A percentile compares a stretch with the other conserved stretches of the same genome.
These are phyloP conservation scores for Aspergillus transmontanensis DNA, from an alignment of 2,329 filamentous ascomycete genomes.

Conservation along the genomic window DNA sequence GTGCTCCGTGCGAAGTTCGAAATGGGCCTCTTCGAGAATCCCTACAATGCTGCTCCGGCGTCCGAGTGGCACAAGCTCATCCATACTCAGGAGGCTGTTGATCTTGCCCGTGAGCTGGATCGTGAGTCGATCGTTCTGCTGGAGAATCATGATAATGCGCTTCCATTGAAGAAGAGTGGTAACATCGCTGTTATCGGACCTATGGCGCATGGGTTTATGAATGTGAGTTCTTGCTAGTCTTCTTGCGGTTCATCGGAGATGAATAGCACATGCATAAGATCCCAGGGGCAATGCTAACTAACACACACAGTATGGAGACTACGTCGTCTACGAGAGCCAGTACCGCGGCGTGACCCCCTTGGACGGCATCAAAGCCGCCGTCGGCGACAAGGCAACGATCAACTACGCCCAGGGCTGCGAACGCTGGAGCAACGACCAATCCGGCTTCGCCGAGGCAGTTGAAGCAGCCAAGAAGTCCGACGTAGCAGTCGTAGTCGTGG, in stretches of 20 bases:
- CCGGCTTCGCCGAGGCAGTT: conserved; percentile 68
- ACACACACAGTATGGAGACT: conserved; percentile 66
- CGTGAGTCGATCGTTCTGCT: conserved; percentile 64
- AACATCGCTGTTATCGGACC: conserved; percentile 73
- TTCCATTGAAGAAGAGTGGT: conserved; percentile 64
- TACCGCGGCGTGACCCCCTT: conserved; percentile 69
- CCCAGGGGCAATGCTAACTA: not conserved
- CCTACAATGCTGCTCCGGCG: conserved; percentile 61
- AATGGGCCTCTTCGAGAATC: conserved; percentile 71
- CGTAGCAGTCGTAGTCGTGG: conserved; percentile 72
- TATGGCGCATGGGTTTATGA: conserved; percentile 72
- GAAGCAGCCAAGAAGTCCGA: conserved; percentile 66
- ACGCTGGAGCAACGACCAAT: conserved; percentile 70
- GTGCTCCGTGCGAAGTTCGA: conserved; percentile 69
- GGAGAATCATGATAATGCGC: conserved; percentile 58
- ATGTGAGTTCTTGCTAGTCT: conserved; percentile 49
- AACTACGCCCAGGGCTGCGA: conserved; percentile 72
- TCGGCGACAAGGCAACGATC: conserved; percentile 58
- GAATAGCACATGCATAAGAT: not conserved
- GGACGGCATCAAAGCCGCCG: conserved; percentile 66
- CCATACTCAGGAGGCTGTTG: conserved; percentile 61
- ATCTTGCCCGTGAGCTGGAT: conserved; percentile 65
- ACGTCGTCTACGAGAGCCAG: conserved; percentile 67
- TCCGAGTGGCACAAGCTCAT: conserved; percentile 61
- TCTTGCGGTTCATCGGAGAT: not conserved